phyloP scores from a whole-genome alignment of 1,284 basidiomycete species.

The Naganishia sp. region DNA sequence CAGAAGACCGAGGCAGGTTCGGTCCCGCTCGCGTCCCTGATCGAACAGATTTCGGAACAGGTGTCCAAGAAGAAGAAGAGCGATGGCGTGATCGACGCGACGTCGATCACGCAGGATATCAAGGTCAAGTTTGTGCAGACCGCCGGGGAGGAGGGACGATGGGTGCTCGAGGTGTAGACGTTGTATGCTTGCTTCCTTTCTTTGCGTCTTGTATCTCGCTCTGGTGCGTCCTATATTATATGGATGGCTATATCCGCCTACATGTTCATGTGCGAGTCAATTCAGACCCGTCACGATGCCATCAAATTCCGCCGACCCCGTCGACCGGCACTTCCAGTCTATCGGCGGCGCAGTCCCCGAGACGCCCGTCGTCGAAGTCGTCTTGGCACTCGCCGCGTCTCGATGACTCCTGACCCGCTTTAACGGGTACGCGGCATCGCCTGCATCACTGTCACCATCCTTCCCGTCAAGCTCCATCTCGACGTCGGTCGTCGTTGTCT shows the following conservation, averaged over 20 bases:
- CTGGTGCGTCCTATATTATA: no score
- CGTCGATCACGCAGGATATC: slow-evolving; percentile 31
- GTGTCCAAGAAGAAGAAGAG: slow-evolving; percentile 34
- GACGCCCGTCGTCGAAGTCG: neutral
- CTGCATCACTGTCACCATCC: neutral
- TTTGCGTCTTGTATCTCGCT: neutral
- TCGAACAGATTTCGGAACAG: slow-evolving; percentile 36
- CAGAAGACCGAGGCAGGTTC: slow-evolving; percentile 3
- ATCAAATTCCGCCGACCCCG: neutral
- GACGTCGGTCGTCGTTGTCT: slow-evolving; percentile 9
- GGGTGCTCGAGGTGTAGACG: slow-evolving; percentile 21
- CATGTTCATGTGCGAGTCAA: slow-evolving; percentile 3
- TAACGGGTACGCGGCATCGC: neutral
- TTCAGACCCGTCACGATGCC: slow-evolving; percentile 2
- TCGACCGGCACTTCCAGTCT: slow-evolving; percentile 20
- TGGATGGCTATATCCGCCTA: neutral
- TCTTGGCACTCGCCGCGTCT: neutral
- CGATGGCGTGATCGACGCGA: slow-evolving; percentile 30
- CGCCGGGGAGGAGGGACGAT: slow-evolving; percentile 11
- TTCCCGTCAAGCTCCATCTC: slow-evolving; percentile 10
- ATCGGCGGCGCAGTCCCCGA: neutral
- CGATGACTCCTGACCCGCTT: slow-evolving; percentile 7
- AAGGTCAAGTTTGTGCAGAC: slow-evolving; percentile 29
- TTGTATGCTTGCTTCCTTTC: neutral
- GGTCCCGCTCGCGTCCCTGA: slow-evolving; percentile 20